These are phyloP conservation scores for Exsudoporus frostii DNA, from an alignment of 768 basidiomycete species.

Conservation along the genomic window DNA sequence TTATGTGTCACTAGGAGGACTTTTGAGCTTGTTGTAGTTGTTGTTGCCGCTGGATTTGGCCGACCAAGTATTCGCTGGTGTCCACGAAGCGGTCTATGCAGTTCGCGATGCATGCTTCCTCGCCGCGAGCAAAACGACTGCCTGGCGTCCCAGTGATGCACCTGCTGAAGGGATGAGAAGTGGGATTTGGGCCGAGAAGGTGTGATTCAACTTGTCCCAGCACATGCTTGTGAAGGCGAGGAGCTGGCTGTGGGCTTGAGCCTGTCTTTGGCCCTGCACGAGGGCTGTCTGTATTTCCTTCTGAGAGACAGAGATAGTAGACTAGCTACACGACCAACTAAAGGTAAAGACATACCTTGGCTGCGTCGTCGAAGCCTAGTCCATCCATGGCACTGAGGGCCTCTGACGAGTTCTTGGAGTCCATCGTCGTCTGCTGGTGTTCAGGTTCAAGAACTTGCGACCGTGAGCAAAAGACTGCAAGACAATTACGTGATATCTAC, in stretches of 20 bases:
- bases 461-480: constrained; percentile 24
- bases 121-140: constrained; percentile 71
- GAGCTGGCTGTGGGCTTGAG: constrained; percentile 69
- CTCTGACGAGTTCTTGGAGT: constrained; percentile 25
- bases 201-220: constrained; percentile 80
- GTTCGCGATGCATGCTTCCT: constrained; percentile 80
- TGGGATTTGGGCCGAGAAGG: neutral
- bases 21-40: constrained; percentile 42
- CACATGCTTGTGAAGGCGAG: constrained; percentile 81
- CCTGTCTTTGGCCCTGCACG: constrained; percentile 78
- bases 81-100: constrained; percentile 94
- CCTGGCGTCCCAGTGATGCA: constrained; percentile 80
- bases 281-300: constrained; percentile 80
- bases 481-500: constrained; percentile 21
- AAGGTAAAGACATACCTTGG: constrained; percentile 49
- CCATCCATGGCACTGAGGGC: constrained; percentile 38
- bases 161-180: constrained; percentile 39
- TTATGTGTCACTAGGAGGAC: constrained; percentile 5
- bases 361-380: constrained; percentile 64
- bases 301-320: constrained; percentile 37
- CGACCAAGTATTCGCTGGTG: constrained; percentile 77
- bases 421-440: constrained; percentile 13
- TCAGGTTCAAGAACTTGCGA: neutral
- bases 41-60: constrained; percentile 51
- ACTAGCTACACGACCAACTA: constrained; percentile 1